These are phyloP conservation scores for Stagonosporopsis tanaceti DNA, from an alignment of 2,329 filamentous ascomycete genomes.

Conservation along the genomic window DNA sequence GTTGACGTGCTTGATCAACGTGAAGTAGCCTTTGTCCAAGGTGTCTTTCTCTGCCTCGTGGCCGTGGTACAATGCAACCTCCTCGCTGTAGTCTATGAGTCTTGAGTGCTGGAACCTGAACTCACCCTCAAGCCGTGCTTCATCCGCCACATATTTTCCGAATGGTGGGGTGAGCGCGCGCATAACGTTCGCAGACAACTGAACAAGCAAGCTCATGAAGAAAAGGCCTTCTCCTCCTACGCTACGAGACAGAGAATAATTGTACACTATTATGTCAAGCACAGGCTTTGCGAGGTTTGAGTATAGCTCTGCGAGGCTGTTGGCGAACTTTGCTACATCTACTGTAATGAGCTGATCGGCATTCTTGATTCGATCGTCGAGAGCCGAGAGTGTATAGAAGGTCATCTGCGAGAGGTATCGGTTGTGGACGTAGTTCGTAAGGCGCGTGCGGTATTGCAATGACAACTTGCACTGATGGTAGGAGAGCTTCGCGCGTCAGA, in stretches of 20 bases:
- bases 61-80: constrained; percentile 89
- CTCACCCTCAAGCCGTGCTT: constrained; percentile 92
- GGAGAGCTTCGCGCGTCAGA: constrained; percentile 69
- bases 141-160: constrained; percentile 96
- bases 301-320: constrained; percentile 92
- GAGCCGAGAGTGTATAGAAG: constrained; percentile 92
- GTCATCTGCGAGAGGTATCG: constrained; percentile 97
- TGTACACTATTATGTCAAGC: constrained; percentile 96
- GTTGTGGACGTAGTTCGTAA: constrained; percentile 95
- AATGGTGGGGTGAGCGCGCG: constrained; percentile 93
- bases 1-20: constrained; percentile 98
- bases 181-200: constrained; percentile 92
- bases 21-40: constrained; percentile 98
- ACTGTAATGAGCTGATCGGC: constrained; percentile 97
- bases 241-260: constrained; percentile 88
- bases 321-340: constrained; percentile 95
- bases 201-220: constrained; percentile 92
- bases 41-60: constrained; percentile 96
- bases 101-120: constrained; percentile 95
- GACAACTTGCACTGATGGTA: constrained; percentile 97
- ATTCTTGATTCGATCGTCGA: constrained; percentile 98
- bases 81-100: constrained; percentile 94
- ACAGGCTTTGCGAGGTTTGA: constrained; percentile 95
- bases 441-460: constrained; percentile 86
- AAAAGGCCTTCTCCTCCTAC: constrained; percentile 97